These are phyloP conservation scores for Tetrastigma voinierianum DNA, from an alignment of 164 flowering plant genomes.

Conservation along the genomic window DNA sequence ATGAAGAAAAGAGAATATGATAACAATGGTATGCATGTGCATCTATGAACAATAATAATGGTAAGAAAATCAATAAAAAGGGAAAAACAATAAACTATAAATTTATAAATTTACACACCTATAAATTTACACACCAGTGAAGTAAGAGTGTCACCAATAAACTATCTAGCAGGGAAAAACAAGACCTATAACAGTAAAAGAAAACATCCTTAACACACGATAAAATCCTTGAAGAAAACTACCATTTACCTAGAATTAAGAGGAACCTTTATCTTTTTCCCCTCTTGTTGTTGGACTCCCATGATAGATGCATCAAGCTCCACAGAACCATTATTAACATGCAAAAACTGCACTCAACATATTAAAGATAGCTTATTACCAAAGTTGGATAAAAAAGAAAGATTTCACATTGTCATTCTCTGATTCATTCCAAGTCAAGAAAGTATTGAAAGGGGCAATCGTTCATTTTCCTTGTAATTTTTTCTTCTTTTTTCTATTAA, in stretches of 20 bases:
- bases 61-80: not conserved
- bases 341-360: conserved; percentile 60
- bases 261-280: conserved; percentile 90
- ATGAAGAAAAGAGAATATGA: not conserved
- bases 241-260: conserved; percentile 86
- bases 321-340: conserved; percentile 80
- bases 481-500: too few relatives aligned
- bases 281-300: conserved; percentile 86
- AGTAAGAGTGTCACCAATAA: not conserved
- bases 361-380: conserved; percentile 34
- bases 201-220: not conserved
- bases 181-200: not conserved
- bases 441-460: too few relatives aligned
- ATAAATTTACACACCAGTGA: not conserved
- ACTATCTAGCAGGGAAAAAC: not conserved
- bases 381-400: conserved; percentile 5
- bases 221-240: not conserved
- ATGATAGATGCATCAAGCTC: conserved; percentile 89
- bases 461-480: too few relatives aligned
- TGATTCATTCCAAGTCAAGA: not conserved
- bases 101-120: too few relatives aligned
- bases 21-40: not conserved
- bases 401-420: not conserved
- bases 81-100: too few relatives aligned
- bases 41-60: not conserved